Evolutionary conservation across 768 basidiomycete genomes (phyloP).

Genomic region (Lentinula edodes): DNA sequence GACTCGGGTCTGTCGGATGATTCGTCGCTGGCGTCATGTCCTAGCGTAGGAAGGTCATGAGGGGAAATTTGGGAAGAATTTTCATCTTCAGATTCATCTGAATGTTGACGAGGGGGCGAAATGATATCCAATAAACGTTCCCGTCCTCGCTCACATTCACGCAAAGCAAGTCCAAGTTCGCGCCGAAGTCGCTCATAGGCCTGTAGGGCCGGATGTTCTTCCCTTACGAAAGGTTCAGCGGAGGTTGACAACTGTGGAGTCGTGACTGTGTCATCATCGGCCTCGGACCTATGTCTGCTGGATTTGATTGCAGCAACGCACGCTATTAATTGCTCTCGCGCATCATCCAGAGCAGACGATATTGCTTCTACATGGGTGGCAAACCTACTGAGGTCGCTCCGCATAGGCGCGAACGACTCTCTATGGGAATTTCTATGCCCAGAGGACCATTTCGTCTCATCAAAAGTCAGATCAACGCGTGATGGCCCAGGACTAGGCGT

Average conservation of each 20-base stretch:
- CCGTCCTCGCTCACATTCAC: slow-evolving; percentile 80
- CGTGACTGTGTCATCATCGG: slow-evolving; percentile 20
- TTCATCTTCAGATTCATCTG: slow-evolving; percentile 12
- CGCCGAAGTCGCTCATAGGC: slow-evolving; percentile 73
- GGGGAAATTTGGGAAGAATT: slow-evolving; percentile 30
- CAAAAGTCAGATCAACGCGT: not conserved
- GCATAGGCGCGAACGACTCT: slow-evolving; percentile 68
- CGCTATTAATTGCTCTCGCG: slow-evolving; percentile 57
- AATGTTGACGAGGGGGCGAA: slow-evolving; percentile 28
- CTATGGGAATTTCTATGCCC: slow-evolving; percentile 5
- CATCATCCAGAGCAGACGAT: slow-evolving; percentile 62
- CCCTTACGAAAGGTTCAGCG: slow-evolving; percentile 13
- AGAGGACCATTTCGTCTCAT: not conserved
- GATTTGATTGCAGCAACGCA: slow-evolving; percentile 53
- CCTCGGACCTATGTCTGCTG: slow-evolving; percentile 9
- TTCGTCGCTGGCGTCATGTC: slow-evolving; percentile 44
- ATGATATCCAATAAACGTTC: slow-evolving; percentile 57
- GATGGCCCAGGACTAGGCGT: slow-evolving; percentile 33
- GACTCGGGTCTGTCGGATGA: slow-evolving; percentile 43
- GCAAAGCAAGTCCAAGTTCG: slow-evolving; percentile 70
- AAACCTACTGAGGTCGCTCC: slow-evolving; percentile 62
- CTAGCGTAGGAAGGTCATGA: slow-evolving; percentile 46
- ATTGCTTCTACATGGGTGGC: slow-evolving; percentile 72
- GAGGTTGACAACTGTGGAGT: slow-evolving; percentile 6
- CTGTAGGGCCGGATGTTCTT: slow-evolving; percentile 48